Percentiles rank a stretch among this genome's conserved stretches.
Evolutionary conservation across 2,329 filamentous ascomycete species (phyloP).

Genomic region (Arthrobotrys musiformis): DNA sequence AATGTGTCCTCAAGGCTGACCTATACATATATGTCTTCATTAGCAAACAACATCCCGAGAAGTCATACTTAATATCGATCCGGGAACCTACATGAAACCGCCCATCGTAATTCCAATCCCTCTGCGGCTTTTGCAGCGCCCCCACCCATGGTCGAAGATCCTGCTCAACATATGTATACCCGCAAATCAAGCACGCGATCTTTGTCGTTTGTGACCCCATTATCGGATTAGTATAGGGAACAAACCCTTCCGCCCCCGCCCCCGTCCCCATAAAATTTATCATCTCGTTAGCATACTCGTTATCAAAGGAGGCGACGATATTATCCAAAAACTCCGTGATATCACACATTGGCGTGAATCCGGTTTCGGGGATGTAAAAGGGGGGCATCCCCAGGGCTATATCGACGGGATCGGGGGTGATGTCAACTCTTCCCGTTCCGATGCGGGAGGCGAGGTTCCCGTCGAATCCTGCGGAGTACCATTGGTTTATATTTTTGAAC

Average conservation of each 20-base stretch:
- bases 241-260: neutral
- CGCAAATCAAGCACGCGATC: conserved; percentile 13
- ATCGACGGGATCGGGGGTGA: neutral
- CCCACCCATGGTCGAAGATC: neutral
- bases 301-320: neutral
- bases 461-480: neutral
- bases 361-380: no score
- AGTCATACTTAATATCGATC: neutral
- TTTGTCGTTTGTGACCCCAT: neutral
- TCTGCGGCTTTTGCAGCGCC: conserved; percentile 5
- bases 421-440: neutral
- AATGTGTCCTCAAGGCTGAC: neutral
- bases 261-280: neutral
- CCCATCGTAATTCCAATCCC: neutral
- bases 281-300: neutral
- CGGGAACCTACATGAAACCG: neutral
- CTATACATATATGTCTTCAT: neutral
- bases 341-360: conserved; percentile 6
- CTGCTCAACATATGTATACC: conserved; percentile 21
- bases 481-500: neutral
- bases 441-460: neutral
- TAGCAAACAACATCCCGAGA: neutral
- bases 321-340: conserved; percentile 16
- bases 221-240: neutral
- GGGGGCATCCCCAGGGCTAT: neutral